These are phyloP conservation scores for Phytopythium cucurbitacearum DNA, from an alignment of 352 stramenopile species.

Conservation along the genomic window DNA sequence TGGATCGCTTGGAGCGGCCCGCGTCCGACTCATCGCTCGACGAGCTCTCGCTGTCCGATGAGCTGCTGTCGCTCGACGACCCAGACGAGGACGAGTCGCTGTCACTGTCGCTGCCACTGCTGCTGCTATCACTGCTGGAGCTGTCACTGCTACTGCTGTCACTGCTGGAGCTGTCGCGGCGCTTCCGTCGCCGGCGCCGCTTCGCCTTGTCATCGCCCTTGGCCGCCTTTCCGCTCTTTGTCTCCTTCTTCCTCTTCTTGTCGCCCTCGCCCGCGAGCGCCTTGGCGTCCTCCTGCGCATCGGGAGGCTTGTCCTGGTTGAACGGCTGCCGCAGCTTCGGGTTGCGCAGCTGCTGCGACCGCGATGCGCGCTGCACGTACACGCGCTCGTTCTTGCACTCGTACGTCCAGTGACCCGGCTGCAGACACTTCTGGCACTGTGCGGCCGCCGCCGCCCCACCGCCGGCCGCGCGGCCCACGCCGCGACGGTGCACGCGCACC, in stretches of 20 bases:
- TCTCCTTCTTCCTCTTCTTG: conserved; percentile 16
- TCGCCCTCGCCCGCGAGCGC: conserved; percentile 7
- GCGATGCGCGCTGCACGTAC: conserved; percentile 74
- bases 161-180: conserved; percentile 24
- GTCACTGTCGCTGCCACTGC: conserved; percentile 16
- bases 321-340: conserved; percentile 78
- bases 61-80: conserved; percentile 18
- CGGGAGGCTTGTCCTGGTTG: conserved; percentile 70
- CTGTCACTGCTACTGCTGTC: conserved; percentile 24
- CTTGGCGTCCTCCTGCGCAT: conserved; percentile 33
- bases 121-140: conserved; percentile 9
- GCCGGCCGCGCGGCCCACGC: conserved; percentile 10
- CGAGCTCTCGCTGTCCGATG: conserved; percentile 16
- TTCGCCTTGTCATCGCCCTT: conserved; percentile 20
- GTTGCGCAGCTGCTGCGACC: conserved; percentile 76
- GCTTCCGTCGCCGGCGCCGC: conserved; percentile 17
- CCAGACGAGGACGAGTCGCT: conserved; percentile 11
- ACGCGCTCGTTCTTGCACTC: conserved; percentile 85
- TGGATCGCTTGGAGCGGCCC: conserved; percentile 19
- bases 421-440: conserved; percentile 84
- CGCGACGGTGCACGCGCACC: conserved; percentile 51
- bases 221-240: conserved; percentile 21
- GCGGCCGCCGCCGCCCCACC: conserved; percentile 18
- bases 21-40: conserved; percentile 18
- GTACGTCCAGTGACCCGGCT: conserved; percentile 79